phyloP scores from a whole-genome alignment of 306 rosid genomes.

The Quercus agrifolia region DNA sequence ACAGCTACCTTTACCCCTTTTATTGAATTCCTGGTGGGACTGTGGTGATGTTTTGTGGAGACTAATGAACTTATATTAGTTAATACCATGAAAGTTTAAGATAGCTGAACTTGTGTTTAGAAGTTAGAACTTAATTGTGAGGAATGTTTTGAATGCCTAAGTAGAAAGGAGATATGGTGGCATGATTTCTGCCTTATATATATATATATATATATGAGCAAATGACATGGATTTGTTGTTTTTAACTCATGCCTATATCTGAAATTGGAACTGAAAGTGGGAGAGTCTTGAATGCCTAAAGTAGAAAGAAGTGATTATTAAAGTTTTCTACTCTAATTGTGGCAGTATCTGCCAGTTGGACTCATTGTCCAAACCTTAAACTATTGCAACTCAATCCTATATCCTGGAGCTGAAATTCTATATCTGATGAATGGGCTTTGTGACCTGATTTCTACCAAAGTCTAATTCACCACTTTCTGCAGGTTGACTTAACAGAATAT shows the following conservation, averaged over 20 bases:
- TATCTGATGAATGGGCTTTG: not conserved
- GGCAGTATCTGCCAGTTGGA: not conserved
- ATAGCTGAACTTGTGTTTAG: not conserved
- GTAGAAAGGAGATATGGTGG: too few species aligned
- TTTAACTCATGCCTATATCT: not conserved
- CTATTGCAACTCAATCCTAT: not conserved
- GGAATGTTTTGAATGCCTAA: too few species aligned
- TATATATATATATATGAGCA: not conserved
- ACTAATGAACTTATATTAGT: not conserved
- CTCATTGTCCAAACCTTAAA: not conserved
- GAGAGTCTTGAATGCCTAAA: not conserved
- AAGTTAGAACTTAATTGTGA: not conserved
- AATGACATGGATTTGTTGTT: not conserved
- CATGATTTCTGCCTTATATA: not conserved
- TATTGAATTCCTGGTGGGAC: not conserved
- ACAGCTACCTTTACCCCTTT: not conserved
- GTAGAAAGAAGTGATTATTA: not conserved
- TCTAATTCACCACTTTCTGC: conserved; percentile 28
- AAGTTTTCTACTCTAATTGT: not conserved
- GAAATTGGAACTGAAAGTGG: not conserved
- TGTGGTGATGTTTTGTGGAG: conserved; percentile 3
- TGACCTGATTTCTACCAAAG: not conserved
- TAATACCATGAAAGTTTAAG: not conserved
- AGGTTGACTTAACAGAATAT: conserved; percentile 85
- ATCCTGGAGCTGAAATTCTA: not conserved